Evolutionary conservation across 148 eudicot genomes (phyloP).

Genomic region (Chenopodium quinoa): DNA sequence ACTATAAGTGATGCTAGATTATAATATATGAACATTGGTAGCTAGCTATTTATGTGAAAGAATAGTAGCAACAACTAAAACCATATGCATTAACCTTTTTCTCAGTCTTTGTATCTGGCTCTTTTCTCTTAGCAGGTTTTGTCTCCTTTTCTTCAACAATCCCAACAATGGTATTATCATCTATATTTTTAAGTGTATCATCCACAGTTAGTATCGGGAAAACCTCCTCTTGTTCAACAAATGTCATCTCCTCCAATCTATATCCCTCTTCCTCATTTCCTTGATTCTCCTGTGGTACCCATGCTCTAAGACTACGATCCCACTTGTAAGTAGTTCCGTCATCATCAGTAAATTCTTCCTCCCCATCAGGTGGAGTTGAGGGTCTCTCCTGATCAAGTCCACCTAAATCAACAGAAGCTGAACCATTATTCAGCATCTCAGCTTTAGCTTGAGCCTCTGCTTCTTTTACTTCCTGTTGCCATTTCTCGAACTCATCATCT

Average conservation of each 20-base stretch:
- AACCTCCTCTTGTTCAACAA: conserved; percentile 72
- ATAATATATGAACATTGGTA: not conserved
- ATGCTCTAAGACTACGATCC: conserved; percentile 74
- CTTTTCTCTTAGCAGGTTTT: conserved; percentile 64
- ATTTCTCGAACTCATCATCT: conserved; percentile 79
- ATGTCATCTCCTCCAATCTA: conserved; percentile 71
- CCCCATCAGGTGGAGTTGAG: conserved; percentile 89
- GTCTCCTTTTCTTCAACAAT: conserved; percentile 42
- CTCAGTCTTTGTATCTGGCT: conserved; percentile 62
- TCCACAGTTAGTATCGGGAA: conserved; percentile 46
- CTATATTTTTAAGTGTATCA: conserved; percentile 39
- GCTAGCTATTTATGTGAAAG: not conserved
- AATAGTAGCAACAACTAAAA: not conserved
- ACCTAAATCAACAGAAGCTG: conserved; percentile 18
- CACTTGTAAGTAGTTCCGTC: conserved; percentile 94
- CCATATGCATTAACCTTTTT: conserved; percentile 52
- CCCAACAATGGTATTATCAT: conserved; percentile 26
- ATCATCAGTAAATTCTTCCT: conserved; percentile 90
- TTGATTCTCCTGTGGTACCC: conserved; percentile 78
- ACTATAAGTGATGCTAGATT: not conserved
- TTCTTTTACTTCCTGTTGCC: conserved; percentile 75
- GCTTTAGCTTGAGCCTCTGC: conserved; percentile 62
- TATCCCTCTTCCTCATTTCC: conserved; percentile 40
- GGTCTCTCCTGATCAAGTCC: conserved; percentile 60
- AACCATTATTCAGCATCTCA: conserved; percentile 34